Evolutionary conservation across 805 yeast species (phyloP).

Genomic region (Scheffersomyces stipitis): DNA sequence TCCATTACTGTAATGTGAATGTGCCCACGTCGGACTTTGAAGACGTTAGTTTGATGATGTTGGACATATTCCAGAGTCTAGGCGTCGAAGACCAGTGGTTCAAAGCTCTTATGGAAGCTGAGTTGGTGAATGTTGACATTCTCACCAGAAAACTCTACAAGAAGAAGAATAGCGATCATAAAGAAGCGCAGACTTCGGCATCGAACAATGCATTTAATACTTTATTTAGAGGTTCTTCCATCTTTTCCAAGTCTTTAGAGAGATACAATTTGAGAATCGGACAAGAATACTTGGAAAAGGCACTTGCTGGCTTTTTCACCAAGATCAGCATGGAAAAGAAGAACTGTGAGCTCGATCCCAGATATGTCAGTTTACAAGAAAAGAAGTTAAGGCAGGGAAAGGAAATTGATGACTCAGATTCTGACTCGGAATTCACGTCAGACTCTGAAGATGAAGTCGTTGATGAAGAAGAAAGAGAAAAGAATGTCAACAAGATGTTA

Average conservation of each 20-base stretch:
- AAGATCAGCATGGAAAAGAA: slow-evolving; percentile 49
- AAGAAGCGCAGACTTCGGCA: slow-evolving; percentile 11
- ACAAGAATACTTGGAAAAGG: slow-evolving; percentile 69
- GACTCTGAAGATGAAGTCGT: slow-evolving; percentile 16
- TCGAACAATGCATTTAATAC: slow-evolving; percentile 39
- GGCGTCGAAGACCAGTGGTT: slow-evolving; percentile 75
- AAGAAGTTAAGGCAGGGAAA: slow-evolving; percentile 25
- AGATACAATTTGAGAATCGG: slow-evolving; percentile 75
- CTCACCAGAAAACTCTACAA: slow-evolving; percentile 41
- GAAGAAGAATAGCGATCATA: slow-evolving; percentile 14
- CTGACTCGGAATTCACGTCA: no score
- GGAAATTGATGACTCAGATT: slow-evolving; percentile 17
- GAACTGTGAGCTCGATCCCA: slow-evolving; percentile 83
- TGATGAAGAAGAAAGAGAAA: slow-evolving; percentile 35
- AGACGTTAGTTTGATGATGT: slow-evolving; percentile 54
- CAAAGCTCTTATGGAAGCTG: slow-evolving; percentile 63
- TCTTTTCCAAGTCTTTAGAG: slow-evolving; percentile 80
- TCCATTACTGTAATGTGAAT: slow-evolving; percentile 44
- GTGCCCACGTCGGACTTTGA: slow-evolving; percentile 48
- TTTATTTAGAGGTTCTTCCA: slow-evolving; percentile 77
- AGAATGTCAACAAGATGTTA: slow-evolving; percentile 31
- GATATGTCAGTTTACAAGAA: slow-evolving; percentile 44
- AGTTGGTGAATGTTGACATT: slow-evolving; percentile 51
- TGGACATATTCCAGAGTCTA: slow-evolving; percentile 74
- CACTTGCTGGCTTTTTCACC: slow-evolving; percentile 68